Base-by-base conservation (phyloP, 2,329 filamentous ascomycete species). In the Volutella citrinella region DNA sequence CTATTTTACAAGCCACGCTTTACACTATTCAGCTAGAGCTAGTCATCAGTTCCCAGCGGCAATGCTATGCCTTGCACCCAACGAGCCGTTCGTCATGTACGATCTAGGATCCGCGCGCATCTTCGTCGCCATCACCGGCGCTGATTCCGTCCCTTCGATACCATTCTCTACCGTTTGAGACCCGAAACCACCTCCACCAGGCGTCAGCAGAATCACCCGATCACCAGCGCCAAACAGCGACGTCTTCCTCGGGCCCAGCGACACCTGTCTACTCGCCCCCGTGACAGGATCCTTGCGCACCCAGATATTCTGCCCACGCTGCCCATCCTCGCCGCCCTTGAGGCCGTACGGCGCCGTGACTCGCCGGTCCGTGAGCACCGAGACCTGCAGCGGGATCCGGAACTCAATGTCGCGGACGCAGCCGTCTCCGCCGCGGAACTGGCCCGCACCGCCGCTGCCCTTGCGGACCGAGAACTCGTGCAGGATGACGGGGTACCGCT, bases 371-470 rank as follows among this genome's bases (percentile, higher is more conserved):
- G 80, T 85, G 7, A 94, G 64, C 17, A 95, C 91, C 2, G 79
- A 84, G 11, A 86, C 84, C 57, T 89, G 82, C 6, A 93, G 75
- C 0, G 84, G 82, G 25, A 85, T 80, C 4, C 85, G 72, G 59
- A 90, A 90, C 60, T 93, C 87, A 39, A 93, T 88, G 40, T 93
- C 87, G 1, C 87, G 64, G 0, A 89, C 66, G 0, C 87, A 82
- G 10, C 87, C 87, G 48, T 90, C 79, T 3, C 87, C 87, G n/a
- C 87, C 86, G 0, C 63, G 62, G 49, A 85, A 78, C 54, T 76
- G 71, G 0, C 87, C 87, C 3, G 54, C 52, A 0, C 87, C 86
- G 1, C 78, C 80, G 11, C 46, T 51, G 1, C 48, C 52, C 2
- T 30, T 36, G 1, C 60, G 49, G 11, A 64, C 46, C 1, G 36